Conservation (phyloP, 2,329 filamentous ascomycete genomes). For the Ophiostoma piceae region DNA sequence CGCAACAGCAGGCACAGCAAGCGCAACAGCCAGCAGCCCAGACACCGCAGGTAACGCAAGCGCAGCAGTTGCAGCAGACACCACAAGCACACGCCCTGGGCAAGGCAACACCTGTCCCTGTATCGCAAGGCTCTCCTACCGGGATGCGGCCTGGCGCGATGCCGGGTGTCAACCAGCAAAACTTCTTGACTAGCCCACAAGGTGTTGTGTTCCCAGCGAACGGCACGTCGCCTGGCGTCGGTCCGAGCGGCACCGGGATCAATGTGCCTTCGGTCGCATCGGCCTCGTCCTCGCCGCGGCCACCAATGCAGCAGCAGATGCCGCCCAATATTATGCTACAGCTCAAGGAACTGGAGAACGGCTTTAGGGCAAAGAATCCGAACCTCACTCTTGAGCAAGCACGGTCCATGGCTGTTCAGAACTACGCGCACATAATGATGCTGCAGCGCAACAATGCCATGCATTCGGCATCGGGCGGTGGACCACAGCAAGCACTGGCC, state of each 20-base stretch:
- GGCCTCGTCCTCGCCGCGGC: constrained; percentile 40
- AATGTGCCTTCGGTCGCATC: constrained; percentile 43
- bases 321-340: constrained; percentile 46
- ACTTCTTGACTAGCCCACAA: constrained; percentile 49
- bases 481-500: constrained; percentile 44
- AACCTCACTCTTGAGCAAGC: constrained; percentile 46
- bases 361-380: constrained; percentile 49
- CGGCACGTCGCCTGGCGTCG: constrained; percentile 38
- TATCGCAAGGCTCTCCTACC: constrained; percentile 33
- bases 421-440: constrained; percentile 45
- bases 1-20: constrained; percentile 29
- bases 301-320: constrained; percentile 40
- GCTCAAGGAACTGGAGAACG: constrained; percentile 48
- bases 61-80: constrained; percentile 18
- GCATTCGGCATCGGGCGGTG: constrained; percentile 50
- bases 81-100: constrained; percentile 24
- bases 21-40: constrained; percentile 33
- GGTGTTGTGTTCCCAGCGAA: constrained; percentile 47
- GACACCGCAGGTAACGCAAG: constrained; percentile 25
- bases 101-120: constrained; percentile 23
- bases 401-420: constrained; percentile 48
- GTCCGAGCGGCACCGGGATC: constrained; percentile 42
- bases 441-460: constrained; percentile 48
- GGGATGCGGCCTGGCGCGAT: constrained; percentile 36
- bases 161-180: constrained; percentile 47